Conservation (phyloP, 768 basidiomycete species). For the Phylloporus sp. region DNA sequence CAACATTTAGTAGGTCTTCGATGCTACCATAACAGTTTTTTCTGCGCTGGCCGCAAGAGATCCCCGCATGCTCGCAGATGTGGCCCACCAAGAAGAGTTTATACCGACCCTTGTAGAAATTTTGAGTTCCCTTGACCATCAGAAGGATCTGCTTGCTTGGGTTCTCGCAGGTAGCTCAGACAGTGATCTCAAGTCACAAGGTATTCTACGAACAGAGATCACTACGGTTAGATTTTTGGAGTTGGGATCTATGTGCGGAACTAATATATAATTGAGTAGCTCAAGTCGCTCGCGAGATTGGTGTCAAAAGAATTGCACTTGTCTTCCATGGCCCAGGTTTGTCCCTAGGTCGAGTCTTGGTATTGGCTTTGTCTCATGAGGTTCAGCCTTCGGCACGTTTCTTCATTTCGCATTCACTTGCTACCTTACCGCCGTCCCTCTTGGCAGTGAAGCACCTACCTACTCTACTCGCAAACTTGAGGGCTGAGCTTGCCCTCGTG, state of each 20-base stretch:
- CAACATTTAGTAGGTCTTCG: constrained; percentile 49
- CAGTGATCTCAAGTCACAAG: constrained; percentile 46
- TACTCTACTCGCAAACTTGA: constrained; percentile 30
- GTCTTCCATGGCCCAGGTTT: constrained; percentile 19
- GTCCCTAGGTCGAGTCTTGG: background rate
- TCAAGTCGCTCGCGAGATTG: constrained; percentile 34
- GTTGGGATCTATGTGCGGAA: background rate
- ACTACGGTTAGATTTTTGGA: constrained; percentile 40
- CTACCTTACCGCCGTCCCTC: constrained; percentile 42
- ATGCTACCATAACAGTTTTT: constrained; percentile 60
- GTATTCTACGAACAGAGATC: constrained; percentile 57
- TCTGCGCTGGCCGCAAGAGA: constrained; percentile 62
- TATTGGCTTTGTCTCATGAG: constrained; percentile 3
- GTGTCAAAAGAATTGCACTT: constrained; percentile 34
- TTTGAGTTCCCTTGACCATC: constrained; percentile 31
- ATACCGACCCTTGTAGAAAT: constrained; percentile 43
- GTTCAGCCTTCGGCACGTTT: constrained; percentile 51
- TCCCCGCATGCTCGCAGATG: constrained; percentile 47
- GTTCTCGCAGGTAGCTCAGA: constrained; percentile 35
- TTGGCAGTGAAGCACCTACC: constrained; percentile 34
- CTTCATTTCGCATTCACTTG: constrained; percentile 49
- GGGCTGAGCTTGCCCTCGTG: constrained; percentile 38
- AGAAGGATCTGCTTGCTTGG: constrained; percentile 50
- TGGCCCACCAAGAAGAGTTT: constrained; percentile 40
- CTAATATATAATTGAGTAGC: constrained; percentile 24